phyloP scores from a whole-genome alignment of 441 rosid species.

The Daphne laureola region DNA sequence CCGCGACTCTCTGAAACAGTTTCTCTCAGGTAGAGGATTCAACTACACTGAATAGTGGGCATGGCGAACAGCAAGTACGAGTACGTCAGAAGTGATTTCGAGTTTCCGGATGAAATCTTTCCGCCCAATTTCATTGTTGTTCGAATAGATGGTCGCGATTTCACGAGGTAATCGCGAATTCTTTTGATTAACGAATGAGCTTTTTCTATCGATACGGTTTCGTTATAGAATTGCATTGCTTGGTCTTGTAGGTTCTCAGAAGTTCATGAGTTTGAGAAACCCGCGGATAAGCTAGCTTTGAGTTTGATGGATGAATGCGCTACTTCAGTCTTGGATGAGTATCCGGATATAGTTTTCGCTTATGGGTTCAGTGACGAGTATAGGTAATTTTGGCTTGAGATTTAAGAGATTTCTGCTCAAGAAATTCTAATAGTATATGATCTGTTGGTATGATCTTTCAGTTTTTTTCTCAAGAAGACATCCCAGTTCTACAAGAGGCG shows the following conservation, averaged over 20 bases:
- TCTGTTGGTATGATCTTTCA: conserved; percentile 18
- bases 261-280: conserved; percentile 68
- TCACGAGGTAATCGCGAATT: conserved; percentile 32
- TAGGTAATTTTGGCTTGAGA: conserved; percentile 31
- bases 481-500: conserved; percentile 79
- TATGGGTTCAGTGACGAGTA: conserved; percentile 81
- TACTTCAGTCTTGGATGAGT: conserved; percentile 53
- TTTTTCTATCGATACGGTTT: neutral
- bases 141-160: conserved; percentile 53
- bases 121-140: conserved; percentile 58
- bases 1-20: too few relatives aligned
- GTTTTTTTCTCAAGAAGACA: conserved; percentile 80
- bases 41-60: too few relatives aligned
- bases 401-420: neutral
- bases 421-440: neutral
- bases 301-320: conserved; percentile 75
- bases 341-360: conserved; percentile 66
- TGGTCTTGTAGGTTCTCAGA: conserved; percentile 41
- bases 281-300: conserved; percentile 61
- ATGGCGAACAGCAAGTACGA: conserved; percentile 98
- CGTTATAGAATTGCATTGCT: neutral
- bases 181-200: neutral
- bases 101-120: conserved; percentile 62
- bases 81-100: conserved; percentile 69
- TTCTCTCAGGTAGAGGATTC: too few relatives aligned